phyloP scores from a whole-genome alignment of 2,329 filamentous ascomycete genomes.

The Verticillium dahliae region DNA sequence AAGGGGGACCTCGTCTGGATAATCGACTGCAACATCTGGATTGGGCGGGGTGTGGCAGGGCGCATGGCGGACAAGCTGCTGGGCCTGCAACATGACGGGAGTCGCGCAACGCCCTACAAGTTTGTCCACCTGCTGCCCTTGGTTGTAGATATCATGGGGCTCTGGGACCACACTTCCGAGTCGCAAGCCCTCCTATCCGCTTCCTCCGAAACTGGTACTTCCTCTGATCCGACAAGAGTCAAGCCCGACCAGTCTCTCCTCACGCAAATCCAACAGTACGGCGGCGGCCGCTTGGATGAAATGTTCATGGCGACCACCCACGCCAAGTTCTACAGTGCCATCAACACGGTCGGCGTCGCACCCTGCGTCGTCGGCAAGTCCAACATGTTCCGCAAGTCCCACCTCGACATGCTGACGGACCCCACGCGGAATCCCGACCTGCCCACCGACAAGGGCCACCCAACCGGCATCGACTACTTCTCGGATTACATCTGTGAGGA shows the following conservation, averaged over 20 bases:
- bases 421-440: slow-evolving; percentile 36
- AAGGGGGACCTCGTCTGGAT: slow-evolving; percentile 89
- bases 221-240: slow-evolving; percentile 19
- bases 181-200: slow-evolving; percentile 25
- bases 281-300: slow-evolving; percentile 84
- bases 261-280: slow-evolving; percentile 29
- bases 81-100: slow-evolving; percentile 51
- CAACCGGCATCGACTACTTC: slow-evolving; percentile 81
- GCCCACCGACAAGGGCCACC: slow-evolving; percentile 30
- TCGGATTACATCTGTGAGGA: slow-evolving; percentile 97
- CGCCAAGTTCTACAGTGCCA: slow-evolving; percentile 95
- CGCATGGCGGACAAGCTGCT: slow-evolving; percentile 85
- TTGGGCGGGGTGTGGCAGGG: slow-evolving; percentile 69
- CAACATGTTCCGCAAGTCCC: slow-evolving; percentile 94
- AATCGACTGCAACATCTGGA: slow-evolving; percentile 94
- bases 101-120: slow-evolving; percentile 59
- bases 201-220: slow-evolving; percentile 22
- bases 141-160: slow-evolving; percentile 63
- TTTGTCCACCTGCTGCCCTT: slow-evolving; percentile 93
- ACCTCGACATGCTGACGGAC: slow-evolving; percentile 69
- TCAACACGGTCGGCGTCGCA: slow-evolving; percentile 85
- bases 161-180: slow-evolving; percentile 17
- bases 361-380: slow-evolving; percentile 95
- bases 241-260: slow-evolving; percentile 13
- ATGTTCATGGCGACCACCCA: slow-evolving; percentile 91